These are phyloP conservation scores for Fomitiporia mediterranea DNA, from an alignment of 1,284 basidiomycete genomes.

Conservation along the genomic window DNA sequence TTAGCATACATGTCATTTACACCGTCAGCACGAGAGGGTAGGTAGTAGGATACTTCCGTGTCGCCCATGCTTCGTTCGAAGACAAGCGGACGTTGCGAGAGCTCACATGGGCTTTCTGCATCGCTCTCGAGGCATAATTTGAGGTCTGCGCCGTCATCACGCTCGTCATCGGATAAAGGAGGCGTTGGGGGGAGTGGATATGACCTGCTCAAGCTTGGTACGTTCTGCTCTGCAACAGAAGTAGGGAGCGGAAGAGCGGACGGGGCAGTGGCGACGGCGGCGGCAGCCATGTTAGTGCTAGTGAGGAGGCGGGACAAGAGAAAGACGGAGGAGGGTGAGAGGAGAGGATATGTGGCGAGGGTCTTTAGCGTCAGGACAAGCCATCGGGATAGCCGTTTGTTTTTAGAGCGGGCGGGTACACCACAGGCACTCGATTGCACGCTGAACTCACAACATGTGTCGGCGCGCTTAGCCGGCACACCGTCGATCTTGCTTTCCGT, in stretches of 20 bases:
- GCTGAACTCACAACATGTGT: too few relatives aligned
- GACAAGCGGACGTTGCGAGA: background rate
- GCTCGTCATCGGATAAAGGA: constrained; percentile 16
- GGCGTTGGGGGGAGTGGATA: constrained; percentile 14
- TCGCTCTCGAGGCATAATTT: background rate
- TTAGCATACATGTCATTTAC: constrained; percentile 75
- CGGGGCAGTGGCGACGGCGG: background rate
- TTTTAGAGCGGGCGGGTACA: too few relatives aligned
- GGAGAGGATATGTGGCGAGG: background rate
- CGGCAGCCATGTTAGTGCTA: background rate
- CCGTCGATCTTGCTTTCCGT: background rate
- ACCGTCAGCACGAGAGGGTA: constrained; percentile 65
- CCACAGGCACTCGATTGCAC: too few relatives aligned
- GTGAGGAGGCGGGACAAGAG: background rate
- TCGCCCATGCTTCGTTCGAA: constrained; percentile 52
- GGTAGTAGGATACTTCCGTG: constrained; percentile 66
- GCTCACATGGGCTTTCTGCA: background rate
- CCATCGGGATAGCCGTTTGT: too few relatives aligned
- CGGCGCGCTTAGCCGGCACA: too few relatives aligned
- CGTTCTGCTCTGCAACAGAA: background rate
- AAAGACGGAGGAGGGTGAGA: background rate
- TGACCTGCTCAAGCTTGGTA: background rate
- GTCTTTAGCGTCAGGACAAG: too few relatives aligned
- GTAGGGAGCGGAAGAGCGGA: background rate
- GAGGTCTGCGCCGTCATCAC: constrained; percentile 1